Evolutionary conservation across 2,329 filamentous ascomycete genomes (phyloP), one percentile per base, ranked within the genome.

Genomic region (Aureobasidium sp.): DNA sequence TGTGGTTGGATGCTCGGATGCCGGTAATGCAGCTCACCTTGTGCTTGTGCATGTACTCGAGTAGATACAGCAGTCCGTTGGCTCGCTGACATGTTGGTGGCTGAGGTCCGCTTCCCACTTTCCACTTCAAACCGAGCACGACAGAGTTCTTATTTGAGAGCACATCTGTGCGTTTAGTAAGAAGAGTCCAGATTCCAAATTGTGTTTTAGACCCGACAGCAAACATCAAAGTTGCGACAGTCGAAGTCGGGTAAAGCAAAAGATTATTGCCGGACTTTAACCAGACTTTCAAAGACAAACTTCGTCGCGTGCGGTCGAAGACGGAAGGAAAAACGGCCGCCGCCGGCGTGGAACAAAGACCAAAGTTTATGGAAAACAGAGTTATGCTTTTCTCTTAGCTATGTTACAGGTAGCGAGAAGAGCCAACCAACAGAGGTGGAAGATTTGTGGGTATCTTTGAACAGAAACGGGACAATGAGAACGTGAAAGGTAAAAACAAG

Each of bases 371-470:
- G 11, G 9, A 19, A 45, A 35, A 19, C n/a, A 57, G 44, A 45
- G 53, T 57, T 57, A 57, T 45, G 29, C 53, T 57, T 57, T 57
- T 45, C 39, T 22, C 29, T 12, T 33, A 57, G 15, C 12, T 57
- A 57, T 57, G 53, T 57, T 57, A 57, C 53, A 57, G 29, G 40
- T 57, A 57, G 53, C 53, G 53, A 57, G 53, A 39, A 44, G 40
- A n/a, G 35, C 29, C 39, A 35, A 35, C 11, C 27, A 39, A 57
- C 17, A 33, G 29, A 4, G 6, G 29, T 54, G 29, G 53, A 57
- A 57, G 39, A 58, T 58, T 48, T 58, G 54, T 58, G 54, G 54
- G 54, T 58, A 58, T 58, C 54, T 58, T 45, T n/a, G 22, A 53
- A 40, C 50, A 31, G 24, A 31, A 52, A 52, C 49, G 22, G 33